phyloP scores from a whole-genome alignment of 225 moss, liverwort and hornwort species.

The Climacium dendroides region DNA sequence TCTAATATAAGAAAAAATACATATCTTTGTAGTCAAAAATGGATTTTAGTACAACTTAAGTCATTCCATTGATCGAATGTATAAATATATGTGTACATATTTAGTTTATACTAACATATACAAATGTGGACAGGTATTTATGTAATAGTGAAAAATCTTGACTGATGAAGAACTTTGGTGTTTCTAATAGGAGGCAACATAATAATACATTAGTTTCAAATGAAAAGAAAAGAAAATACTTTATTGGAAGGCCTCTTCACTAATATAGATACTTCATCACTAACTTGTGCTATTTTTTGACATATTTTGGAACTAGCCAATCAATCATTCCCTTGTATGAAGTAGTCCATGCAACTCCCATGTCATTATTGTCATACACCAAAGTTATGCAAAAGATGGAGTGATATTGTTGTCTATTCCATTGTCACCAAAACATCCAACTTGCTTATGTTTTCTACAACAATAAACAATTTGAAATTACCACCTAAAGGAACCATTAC shows the following conservation, averaged over 20 bases:
- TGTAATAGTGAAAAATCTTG: background rate
- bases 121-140: too few species aligned
- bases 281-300: background rate
- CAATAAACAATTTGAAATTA: background rate
- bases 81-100: background rate
- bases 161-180: background rate
- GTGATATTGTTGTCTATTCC: background rate
- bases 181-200: background rate
- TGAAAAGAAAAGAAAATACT: background rate
- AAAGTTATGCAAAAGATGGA: background rate
- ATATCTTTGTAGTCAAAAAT: too few species aligned
- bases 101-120: background rate
- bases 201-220: too few species aligned
- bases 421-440: background rate
- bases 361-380: background rate
- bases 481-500: rapidly evolving
- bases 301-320: background rate
- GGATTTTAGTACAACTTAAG: too few species aligned
- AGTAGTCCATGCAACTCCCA: background rate
- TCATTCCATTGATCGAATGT: background rate
- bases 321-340: rapidly evolving
- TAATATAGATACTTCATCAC: background rate
- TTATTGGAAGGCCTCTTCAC: background rate
- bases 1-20: too few species aligned
- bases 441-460: background rate